phyloP scores from a whole-genome alignment of 192 early-diverging fungal genomes.

The Geranomyces michiganensis region DNA sequence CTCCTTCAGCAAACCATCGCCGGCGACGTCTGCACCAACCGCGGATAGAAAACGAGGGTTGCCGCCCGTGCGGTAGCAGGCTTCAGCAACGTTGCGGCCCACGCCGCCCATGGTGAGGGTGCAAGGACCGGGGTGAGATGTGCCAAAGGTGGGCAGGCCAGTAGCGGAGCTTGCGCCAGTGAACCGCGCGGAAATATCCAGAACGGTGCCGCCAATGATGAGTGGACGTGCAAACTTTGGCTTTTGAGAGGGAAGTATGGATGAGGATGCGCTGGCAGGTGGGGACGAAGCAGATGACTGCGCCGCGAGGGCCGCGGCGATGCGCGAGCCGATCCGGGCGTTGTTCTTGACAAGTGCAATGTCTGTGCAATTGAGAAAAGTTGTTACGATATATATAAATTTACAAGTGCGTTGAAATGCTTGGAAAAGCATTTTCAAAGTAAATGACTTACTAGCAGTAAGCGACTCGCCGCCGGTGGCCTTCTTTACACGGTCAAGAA shows the following conservation, averaged over 20 bases:
- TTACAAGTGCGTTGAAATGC: no score
- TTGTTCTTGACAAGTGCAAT: constrained; percentile 93
- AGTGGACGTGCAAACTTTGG: constrained; percentile 60
- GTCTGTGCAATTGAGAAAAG: constrained; percentile 50
- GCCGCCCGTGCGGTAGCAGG: constrained; percentile 65
- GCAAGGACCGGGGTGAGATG: constrained; percentile 76
- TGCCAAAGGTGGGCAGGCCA: constrained; percentile 43
- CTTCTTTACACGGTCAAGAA: constrained; percentile 82
- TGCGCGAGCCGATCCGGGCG: constrained; percentile 76
- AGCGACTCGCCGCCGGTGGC: constrained; percentile 84
- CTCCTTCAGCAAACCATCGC: constrained; percentile 54
- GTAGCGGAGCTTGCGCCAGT: not conserved
- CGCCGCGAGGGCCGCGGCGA: constrained; percentile 63
- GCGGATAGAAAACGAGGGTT: constrained; percentile 66
- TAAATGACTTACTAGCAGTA: constrained; percentile 64
- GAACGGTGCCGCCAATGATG: constrained; percentile 82
- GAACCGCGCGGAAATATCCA: constrained; percentile 77
- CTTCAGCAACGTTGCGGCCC: constrained; percentile 89
- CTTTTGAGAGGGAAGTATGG: not conserved
- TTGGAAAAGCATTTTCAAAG: no score
- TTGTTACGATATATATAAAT: no score
- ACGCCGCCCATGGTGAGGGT: constrained; percentile 79
- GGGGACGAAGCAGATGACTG: constrained; percentile 4
- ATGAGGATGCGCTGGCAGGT: not conserved
- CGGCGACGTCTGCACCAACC: constrained; percentile 75